phyloP scores from a whole-genome alignment of 176 grass and related monocot genomes.

The Phyllostachys edulis region DNA sequence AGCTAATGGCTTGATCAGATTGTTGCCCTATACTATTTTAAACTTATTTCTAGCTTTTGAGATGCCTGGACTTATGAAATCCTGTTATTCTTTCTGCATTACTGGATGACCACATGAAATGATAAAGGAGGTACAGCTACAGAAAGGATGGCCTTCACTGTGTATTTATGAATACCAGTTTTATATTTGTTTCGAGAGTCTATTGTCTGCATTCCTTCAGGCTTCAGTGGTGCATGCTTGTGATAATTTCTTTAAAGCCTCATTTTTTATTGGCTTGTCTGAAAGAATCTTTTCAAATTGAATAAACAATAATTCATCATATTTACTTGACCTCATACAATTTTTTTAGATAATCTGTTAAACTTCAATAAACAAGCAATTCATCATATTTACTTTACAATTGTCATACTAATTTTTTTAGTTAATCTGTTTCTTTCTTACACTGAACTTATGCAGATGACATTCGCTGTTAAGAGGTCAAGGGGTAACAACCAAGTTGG shows the following conservation, averaged over 20 bases:
- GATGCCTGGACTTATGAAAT: slow-evolving; percentile 2
- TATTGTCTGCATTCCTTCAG: not conserved
- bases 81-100: not conserved
- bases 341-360: not conserved
- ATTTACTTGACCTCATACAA: too few relatives aligned
- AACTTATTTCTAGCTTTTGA: not conserved
- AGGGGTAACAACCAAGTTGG: slow-evolving; percentile 42
- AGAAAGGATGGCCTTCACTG: not conserved
- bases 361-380: not conserved
- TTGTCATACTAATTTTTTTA: not conserved
- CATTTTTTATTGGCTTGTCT: not conserved
- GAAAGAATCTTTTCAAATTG: not conserved
- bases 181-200: too few relatives aligned
- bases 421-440: slow-evolving; percentile 7
- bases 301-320: not conserved
- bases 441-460: slow-evolving; percentile 41
- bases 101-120: not conserved
- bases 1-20: not conserved
- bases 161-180: too few relatives aligned
- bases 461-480: slow-evolving; percentile 53
- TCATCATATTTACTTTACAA: not conserved
- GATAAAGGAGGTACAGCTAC: not conserved
- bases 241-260: not conserved
- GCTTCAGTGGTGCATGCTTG: not conserved
- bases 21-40: not conserved